These are phyloP conservation scores for Capsaspora owczarzaki DNA, from an alignment of 78 protist species.

Conservation along the genomic window DNA sequence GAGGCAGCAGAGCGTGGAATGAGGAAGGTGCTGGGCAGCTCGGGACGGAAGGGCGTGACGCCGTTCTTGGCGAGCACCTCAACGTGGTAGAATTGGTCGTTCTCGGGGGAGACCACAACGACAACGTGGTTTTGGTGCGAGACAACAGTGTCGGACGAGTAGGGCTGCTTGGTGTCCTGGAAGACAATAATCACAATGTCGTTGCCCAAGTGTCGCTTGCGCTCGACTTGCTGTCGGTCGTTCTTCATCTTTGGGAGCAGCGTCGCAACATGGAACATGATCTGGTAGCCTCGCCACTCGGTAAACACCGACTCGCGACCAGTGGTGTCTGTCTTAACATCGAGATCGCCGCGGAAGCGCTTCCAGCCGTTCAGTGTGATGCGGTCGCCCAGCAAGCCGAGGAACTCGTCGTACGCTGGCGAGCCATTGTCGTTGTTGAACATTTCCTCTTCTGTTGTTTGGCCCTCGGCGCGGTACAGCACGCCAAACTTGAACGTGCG, in stretches of 20 bases:
- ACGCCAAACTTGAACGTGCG: slow-evolving; percentile 12
- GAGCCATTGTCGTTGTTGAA: slow-evolving; percentile 1
- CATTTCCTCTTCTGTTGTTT: slow-evolving; percentile 17
- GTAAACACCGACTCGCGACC: not conserved
- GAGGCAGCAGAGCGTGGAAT: no score
- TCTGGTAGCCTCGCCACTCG: not conserved
- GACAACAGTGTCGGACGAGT: not conserved
- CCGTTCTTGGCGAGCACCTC: not conserved
- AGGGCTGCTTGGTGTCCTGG: slow-evolving; percentile 7
- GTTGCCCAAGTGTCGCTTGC: slow-evolving; percentile 32
- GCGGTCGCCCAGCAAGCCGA: slow-evolving; percentile 1
- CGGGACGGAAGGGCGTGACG: no score
- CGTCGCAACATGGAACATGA: slow-evolving; percentile 11
- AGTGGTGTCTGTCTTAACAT: no score
- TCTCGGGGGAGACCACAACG: not conserved
- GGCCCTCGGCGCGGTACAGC: slow-evolving; percentile 8
- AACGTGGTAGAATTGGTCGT: not conserved
- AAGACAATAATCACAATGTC: slow-evolving; percentile 25
- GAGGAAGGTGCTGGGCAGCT: no score
- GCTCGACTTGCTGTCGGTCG: slow-evolving; percentile 13
- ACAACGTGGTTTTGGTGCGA: not conserved
- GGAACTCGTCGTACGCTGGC: not conserved
- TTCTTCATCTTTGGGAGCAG: not conserved
- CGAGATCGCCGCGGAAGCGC: slow-evolving; percentile 3
- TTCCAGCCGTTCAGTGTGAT: not conserved